Evolutionary conservation across 2,329 filamentous ascomycete genomes (phyloP), one percentile per base, ranked within the genome.

Genomic region (Aspergillus sp.): DNA sequence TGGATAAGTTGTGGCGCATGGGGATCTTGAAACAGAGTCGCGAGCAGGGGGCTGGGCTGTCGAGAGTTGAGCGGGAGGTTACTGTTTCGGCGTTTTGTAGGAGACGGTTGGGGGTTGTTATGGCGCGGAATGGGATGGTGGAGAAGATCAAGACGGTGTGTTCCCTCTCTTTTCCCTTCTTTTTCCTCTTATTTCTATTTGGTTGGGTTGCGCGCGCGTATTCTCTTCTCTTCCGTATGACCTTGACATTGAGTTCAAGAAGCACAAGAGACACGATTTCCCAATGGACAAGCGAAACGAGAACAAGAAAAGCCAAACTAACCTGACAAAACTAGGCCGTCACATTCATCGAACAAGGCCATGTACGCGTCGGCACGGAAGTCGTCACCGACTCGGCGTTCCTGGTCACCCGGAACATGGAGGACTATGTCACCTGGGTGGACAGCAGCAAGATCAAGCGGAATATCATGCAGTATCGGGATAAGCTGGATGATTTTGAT

Each of bases 391-490:
- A 98, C 73, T 88, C 92, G 29, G 93, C 92, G 0, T 97, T 92
- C 70, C 77, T 97, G 55, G 92, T 98, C 7, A 95, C 91, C 42
- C 84, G 93, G 65, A 90, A 87, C 62, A 91, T 96, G 84, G 94
- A 98, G 78, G 94, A 98, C 78, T 96, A 96, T 74, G 90, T 98
- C 18, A 97, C 94, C 0, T 98, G 94, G 94, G 89, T 94, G 10
- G 91, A 96, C 70, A 92, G 91, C 61, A 96, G 91, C 77, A 97
- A 97, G 90, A 93, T 98, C 76, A 96, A 96, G 89, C 86, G 90
- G 73, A 95, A 92, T 73, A 96, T 97, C 65, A 88, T 96, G 86
- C 91, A 91, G 78, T 98, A 97, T 75, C 87, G 92, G 69, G 92
- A 97, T 77, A 91, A 96, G 81, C 78, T 97, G 78, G 94, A 98